Percentiles rank a stretch among this genome's conserved stretches.
These are phyloP conservation scores for Vaccinium vitisidaea DNA, from an alignment of 148 eudicot genomes.

Conservation along the genomic window DNA sequence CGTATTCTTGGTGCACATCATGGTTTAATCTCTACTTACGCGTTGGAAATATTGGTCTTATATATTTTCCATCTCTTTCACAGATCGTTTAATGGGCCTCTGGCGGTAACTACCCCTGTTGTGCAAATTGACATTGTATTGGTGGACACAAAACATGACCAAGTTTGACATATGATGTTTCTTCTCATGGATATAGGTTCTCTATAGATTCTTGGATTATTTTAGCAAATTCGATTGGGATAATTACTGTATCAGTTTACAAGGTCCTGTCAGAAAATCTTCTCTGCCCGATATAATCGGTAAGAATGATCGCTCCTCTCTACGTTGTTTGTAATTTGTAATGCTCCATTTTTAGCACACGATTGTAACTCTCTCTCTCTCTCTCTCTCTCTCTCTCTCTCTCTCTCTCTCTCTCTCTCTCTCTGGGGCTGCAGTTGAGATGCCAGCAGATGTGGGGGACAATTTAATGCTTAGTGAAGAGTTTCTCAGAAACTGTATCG, in stretches of 20 bases:
- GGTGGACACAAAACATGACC: no score
- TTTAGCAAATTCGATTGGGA: conserved; percentile 69
- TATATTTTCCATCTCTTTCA: conserved; percentile 55
- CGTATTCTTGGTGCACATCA: conserved; percentile 70
- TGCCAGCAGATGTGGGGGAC: conserved; percentile 23
- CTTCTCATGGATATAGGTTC: conserved; percentile 41
- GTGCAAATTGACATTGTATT: not conserved
- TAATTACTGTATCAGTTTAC: conserved; percentile 57
- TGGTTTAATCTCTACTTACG: conserved; percentile 68
- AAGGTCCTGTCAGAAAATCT: conserved; percentile 54
- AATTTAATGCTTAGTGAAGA: conserved; percentile 39
- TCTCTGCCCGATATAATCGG: conserved; percentile 50
- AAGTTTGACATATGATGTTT: conserved; percentile 4
- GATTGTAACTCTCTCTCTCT: not conserved
- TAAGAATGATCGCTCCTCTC: conserved; percentile 24
- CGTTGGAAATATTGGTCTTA: conserved; percentile 53
- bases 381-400: not conserved
- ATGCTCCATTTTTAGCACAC: not conserved
- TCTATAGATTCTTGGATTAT: conserved; percentile 56
- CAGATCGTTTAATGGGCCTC: conserved; percentile 51
- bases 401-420: not conserved
- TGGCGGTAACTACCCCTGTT: conserved; percentile 33
- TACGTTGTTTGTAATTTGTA: not conserved
- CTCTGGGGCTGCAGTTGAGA: conserved; percentile 36
- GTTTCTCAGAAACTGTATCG: conserved; percentile 39